Evolutionary conservation across 78 protist species (phyloP), one percentile per base, ranked within the genome.

Genomic region (Bodo saltans): DNA sequence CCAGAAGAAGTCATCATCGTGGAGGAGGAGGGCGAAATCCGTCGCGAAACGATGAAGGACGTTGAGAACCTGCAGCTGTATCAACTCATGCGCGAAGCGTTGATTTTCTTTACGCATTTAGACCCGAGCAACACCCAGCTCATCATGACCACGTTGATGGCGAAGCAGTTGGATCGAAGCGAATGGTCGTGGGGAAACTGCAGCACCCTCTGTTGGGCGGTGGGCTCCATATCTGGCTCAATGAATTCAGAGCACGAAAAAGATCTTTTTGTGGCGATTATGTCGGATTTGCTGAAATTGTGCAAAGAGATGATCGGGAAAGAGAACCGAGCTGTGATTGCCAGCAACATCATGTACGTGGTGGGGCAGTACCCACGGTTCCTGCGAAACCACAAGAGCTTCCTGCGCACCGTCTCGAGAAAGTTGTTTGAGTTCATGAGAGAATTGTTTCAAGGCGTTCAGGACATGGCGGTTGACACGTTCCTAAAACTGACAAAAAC

Each of bases 361-460:
- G 99, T 97, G 21, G 99, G 99, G 23, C 99, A 98, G 87, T 98
- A 98, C 83, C 99, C 99, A 27, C 83, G 99, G 33, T 98, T 98
- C 91, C 88, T 98, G 71, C 94, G 92, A 33, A 85, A 89, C 78
- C 97, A 96, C 88, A 96, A 99, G 99, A 94, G 94, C 85, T 98
- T 98, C 90, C 88, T 98, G 72, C 96, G 95, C 90, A 96, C 98
- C 17, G 98, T 97, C 3, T 95, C 96, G 70, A 90, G 90, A 85
- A 98, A 98, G 84, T 90, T 97, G 21, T 96, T 98, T 74, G 99
- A 97, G 85, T 98, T 98, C 80, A 98, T 98, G 99, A 98, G 96
- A 75, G 99, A 98, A 90, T 67, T 78, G 34, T 97, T 94, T 78
- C 97, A 95, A 0, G 99, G 99, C 40, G 99, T 98, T 68, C 97